These are phyloP conservation scores for Sporothrix pseudoabietina DNA, from an alignment of 2,329 filamentous ascomycete genomes.

Conservation along the genomic window DNA sequence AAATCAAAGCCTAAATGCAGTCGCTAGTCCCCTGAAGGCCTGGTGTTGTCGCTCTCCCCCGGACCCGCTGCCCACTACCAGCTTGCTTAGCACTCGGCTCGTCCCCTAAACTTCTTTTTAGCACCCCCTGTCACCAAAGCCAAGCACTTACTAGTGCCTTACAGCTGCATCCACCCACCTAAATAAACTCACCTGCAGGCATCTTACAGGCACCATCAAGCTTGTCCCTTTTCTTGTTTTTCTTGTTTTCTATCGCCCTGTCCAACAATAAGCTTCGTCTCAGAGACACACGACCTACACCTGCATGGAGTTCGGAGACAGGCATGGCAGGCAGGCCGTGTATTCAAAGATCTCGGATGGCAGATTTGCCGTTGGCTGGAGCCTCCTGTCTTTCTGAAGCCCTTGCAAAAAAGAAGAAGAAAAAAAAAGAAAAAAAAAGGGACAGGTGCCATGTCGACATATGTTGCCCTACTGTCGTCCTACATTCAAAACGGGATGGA, in stretches of 20 bases:
- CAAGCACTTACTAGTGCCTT: not conserved
- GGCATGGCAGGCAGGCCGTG: constrained; percentile 18
- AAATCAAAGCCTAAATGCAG: not conserved
- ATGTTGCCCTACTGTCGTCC: not conserved
- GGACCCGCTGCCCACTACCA: constrained; percentile 7
- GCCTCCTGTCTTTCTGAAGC: not conserved
- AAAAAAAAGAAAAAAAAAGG: not conserved
- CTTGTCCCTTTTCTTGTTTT: not conserved
- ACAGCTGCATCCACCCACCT: not conserved
- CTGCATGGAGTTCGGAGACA: constrained; percentile 9
- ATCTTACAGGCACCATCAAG: not conserved
- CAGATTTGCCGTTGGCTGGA: constrained; percentile 17
- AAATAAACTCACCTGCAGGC: not conserved
- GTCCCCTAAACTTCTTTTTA: not conserved
- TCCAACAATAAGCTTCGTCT: not conserved
- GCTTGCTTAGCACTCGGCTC: not conserved
- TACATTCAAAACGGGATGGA: not conserved
- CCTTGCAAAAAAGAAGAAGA: not conserved
- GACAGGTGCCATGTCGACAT: not conserved
- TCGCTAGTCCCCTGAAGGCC: not conserved
- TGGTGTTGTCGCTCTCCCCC: not conserved
- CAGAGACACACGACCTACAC: not conserved
- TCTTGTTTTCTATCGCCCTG: not conserved
- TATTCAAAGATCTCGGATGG: constrained; percentile 24
- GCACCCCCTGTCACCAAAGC: not conserved